These are phyloP conservation scores for Fusarium pseudograminearum DNA, from an alignment of 2,329 filamentous ascomycete genomes.

Conservation along the genomic window DNA sequence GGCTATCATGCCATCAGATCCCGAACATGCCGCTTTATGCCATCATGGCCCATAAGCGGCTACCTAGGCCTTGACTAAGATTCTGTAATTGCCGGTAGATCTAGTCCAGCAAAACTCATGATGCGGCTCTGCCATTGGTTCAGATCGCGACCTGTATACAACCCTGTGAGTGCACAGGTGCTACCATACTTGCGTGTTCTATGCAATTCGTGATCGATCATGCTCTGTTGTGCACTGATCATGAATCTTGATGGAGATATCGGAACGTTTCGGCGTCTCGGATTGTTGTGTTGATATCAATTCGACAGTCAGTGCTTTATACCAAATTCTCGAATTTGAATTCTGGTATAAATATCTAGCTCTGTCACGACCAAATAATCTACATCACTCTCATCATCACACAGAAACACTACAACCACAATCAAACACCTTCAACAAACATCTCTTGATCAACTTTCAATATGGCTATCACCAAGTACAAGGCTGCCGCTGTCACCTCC, in stretches of 20 bases:
- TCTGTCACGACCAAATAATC: not conserved
- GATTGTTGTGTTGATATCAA: not conserved
- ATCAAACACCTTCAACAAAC: not conserved
- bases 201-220: not conserved
- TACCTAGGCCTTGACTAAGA: not conserved
- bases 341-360: conserved; percentile 15
- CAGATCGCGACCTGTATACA: too few species aligned
- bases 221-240: conserved; percentile 10
- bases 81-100: not conserved
- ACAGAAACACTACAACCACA: not conserved
- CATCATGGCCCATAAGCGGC: not conserved
- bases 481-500: conserved; percentile 43
- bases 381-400: not conserved
- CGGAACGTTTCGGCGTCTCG: conserved; percentile 16
- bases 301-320: not conserved
- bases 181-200: not conserved
- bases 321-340: accelerated
- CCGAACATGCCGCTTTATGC: not conserved
- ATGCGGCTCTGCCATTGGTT: not conserved
- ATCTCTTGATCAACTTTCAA: not conserved
- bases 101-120: not conserved
- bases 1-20: conserved; percentile 20
- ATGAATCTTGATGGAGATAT: conserved; percentile 13
- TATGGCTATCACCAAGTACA: conserved; percentile 45
- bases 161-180: not conserved